Percentiles rank a stretch among this genome's conserved stretches.
Conservation (phyloP, 768 basidiomycete species). For the Mycena kentingensis region DNA sequence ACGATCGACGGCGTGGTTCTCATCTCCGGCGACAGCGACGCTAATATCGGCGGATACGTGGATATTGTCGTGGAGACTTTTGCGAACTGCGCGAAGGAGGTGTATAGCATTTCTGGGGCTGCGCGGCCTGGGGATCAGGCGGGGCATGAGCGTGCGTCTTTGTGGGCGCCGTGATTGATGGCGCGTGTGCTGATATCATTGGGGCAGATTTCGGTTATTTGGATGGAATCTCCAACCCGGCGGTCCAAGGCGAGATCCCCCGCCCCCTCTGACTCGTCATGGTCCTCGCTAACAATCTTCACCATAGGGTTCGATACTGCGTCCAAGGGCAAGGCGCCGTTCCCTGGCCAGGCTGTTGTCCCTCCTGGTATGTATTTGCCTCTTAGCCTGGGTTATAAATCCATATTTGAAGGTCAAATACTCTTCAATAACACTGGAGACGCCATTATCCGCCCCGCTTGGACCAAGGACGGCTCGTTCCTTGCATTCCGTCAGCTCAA, state of each 20-base stretch:
- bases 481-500: conserved; percentile 36
- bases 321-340: too few relatives aligned
- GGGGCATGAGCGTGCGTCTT: conserved; percentile 30
- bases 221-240: conserved; percentile 34
- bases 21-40: conserved; percentile 27
- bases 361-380: conserved; percentile 24
- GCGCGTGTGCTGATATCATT: neutral
- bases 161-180: conserved; percentile 28
- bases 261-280: neutral
- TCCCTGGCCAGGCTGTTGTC: too few relatives aligned
- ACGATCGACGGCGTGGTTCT: conserved; percentile 27
- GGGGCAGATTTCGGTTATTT: neutral
- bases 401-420: neutral
- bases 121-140: conserved; percentile 20
- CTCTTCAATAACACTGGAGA: too few relatives aligned
- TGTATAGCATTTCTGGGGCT: conserved; percentile 6
- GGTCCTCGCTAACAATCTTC: neutral
- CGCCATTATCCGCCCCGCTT: too few relatives aligned
- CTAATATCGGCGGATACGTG: conserved; percentile 22
- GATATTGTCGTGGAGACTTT: neutral
- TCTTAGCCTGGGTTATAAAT: conserved; percentile 31
- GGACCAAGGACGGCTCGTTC: conserved; percentile 15
- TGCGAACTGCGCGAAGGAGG: neutral
- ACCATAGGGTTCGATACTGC: neutral
- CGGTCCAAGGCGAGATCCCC: conserved; percentile 12